Base-by-base conservation (phyloP, 1,139 yeast species). In the Candida mesenterica region DNA sequence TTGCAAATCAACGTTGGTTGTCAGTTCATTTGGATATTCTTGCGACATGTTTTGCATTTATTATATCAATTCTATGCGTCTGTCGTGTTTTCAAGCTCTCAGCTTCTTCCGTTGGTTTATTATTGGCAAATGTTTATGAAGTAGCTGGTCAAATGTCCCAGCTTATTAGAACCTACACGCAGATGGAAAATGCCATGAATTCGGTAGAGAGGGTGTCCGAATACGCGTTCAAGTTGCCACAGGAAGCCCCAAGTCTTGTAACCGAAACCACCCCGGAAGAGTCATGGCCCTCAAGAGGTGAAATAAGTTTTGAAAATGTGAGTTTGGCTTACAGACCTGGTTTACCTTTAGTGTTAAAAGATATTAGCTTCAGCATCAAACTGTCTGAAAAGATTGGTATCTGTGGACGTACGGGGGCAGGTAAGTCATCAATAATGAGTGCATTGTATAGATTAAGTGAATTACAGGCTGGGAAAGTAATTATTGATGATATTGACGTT, bases 381-480 rank as follows among this genome's bases (percentile, higher is more conserved):
- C 71, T 79, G 1, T 72, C 77, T n/a, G 80, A 80, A 53, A 82
- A 80, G 52, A 68, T 82, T 41, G 90, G 90, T 31, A 79, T 83
- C 40, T 80, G 87, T 60, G 92, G 92, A 16, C 73, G 90, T 49
- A 83, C 90, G 1, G 92, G 92, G 39, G 89, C 90, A 6, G 90
- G 90, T 30, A 83, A 83, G 56, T 75, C 83, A 15, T 77, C 87
- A 2, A 77, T 83, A 29, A 78, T 81, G 73, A 68, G 75, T 18
- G 83, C 86, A 0, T 59, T 83, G 37, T 83, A 75, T 55, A 68
- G 92, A 37, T 58, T 83, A 28, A 61, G 72, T 8, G 89, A 82
- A 48, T 57, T 81, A 25, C 52, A 62, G 12, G 42, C 53, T 2
- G 90, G 90, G 6, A 45, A 48, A 16, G 70, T 82, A 33, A 40